Percentiles rank a stretch among this genome's conserved stretches.
phyloP scores from a whole-genome alignment of 2,329 filamentous ascomycete species.

The Fusarium oligoseptatum region DNA sequence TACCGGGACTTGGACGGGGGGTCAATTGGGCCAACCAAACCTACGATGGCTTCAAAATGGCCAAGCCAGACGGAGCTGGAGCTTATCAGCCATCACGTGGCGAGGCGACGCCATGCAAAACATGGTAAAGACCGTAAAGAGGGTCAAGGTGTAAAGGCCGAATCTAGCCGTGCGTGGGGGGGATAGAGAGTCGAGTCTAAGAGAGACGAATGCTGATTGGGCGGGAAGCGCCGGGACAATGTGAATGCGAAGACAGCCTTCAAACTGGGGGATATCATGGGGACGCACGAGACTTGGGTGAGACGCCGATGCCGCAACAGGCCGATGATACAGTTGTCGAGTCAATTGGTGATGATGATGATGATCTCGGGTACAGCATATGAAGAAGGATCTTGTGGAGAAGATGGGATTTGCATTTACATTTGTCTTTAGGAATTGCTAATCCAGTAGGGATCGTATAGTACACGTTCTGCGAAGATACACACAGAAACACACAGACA shows the following conservation, averaged over 20 bases:
- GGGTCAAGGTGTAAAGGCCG: conserved; percentile 34
- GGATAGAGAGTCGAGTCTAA: background rate
- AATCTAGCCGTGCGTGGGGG: conserved; percentile 44
- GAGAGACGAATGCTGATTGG: conserved; percentile 25
- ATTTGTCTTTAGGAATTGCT: conserved; percentile 16
- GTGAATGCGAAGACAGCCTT: conserved; percentile 3
- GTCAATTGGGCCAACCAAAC: background rate
- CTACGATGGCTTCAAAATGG: conserved; percentile 15
- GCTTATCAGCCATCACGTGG: conserved; percentile 49
- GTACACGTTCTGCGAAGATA: background rate
- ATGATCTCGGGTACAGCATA: background rate
- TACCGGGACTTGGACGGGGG: conserved; percentile 7
- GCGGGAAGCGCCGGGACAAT: background rate
- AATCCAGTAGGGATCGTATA: background rate
- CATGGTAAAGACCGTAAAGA: conserved; percentile 3
- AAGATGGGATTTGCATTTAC: conserved; percentile 32
- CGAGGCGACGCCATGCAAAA: conserved; percentile 13
- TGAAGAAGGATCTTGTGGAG: conserved; percentile 18
- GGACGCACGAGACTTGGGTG: conserved; percentile 2
- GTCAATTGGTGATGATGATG: conserved; percentile 24
- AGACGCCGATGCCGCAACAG: conserved; percentile 39
- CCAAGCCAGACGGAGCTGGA: conserved; percentile 17
- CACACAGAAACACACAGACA: background rate
- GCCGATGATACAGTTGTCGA: conserved; percentile 32
- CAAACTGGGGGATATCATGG: conserved; percentile 9